A percentile compares a stretch with the other conserved stretches of the same genome.
Evolutionary conservation across 495 filamentous ascomycete species (phyloP).

Genomic region (Penicillium chermesinum): DNA sequence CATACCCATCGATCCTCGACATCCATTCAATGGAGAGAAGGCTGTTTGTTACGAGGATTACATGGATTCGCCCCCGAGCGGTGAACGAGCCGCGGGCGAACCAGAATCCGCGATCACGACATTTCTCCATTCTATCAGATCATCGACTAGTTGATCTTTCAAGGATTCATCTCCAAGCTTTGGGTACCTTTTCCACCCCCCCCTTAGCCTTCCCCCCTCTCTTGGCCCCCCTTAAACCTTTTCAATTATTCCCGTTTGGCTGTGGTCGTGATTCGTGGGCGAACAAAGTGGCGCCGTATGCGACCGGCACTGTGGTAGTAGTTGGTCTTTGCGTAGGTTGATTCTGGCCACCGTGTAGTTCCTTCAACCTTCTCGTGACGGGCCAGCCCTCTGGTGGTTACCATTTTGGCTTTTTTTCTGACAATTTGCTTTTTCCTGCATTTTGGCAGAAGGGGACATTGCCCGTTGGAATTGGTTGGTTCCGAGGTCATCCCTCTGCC

Average conservation of each 20-base stretch:
- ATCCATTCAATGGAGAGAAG: no score
- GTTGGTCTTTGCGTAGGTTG: neutral
- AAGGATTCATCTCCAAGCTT: slow-evolving; percentile 7
- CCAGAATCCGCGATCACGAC: slow-evolving; percentile 41
- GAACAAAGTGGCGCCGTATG: slow-evolving; percentile 30
- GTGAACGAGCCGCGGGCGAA: slow-evolving; percentile 20
- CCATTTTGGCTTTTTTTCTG: no score
- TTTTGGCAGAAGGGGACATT: slow-evolving; percentile 3
- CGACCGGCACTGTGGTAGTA: slow-evolving; percentile 16
- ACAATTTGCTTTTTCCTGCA: slow-evolving; percentile 5
- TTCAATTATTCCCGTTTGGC: no score
- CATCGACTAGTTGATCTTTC: slow-evolving; percentile 35
- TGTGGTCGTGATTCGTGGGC: slow-evolving; percentile 9
- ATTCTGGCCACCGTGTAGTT: slow-evolving; percentile 2
- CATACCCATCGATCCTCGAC: no score
- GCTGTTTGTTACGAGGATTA: no score
- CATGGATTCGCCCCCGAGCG: neutral
- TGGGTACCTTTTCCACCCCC: neutral
- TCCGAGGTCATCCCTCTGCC: slow-evolving; percentile 4
- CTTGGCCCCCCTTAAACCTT: no score
- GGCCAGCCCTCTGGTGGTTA: no score
- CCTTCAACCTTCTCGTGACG: no score
- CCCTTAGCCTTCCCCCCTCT: no score
- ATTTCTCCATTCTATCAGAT: slow-evolving; percentile 50
- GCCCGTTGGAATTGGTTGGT: slow-evolving; percentile 1